These are phyloP conservation scores for Bacterosira constricta DNA, from an alignment of 108 stramenopile genomes.

Conservation along the genomic window DNA sequence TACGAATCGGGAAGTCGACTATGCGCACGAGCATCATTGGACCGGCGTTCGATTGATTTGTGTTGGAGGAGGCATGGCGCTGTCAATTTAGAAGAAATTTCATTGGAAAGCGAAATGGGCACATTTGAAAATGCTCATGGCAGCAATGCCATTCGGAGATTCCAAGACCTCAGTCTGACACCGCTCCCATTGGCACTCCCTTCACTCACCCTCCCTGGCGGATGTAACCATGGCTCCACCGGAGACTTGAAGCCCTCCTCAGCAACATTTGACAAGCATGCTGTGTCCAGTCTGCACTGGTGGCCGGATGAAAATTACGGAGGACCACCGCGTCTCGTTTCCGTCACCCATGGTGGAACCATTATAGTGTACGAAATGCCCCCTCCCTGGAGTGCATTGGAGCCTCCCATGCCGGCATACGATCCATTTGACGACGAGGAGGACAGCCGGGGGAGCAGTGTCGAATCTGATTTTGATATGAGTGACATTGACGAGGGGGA, in stretches of 20 bases:
- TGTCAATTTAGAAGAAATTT: constrained; percentile 38
- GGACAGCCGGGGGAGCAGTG: constrained; percentile 44
- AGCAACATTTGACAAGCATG: constrained; percentile 21
- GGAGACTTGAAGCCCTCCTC: neutral
- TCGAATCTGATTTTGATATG: constrained; percentile 39
- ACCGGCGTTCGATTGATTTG: constrained; percentile 56
- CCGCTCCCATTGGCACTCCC: constrained; percentile 70
- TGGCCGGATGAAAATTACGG: constrained; percentile 79
- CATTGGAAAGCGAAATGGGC: constrained; percentile 10
- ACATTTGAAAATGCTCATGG: neutral
- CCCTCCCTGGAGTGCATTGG: constrained; percentile 73
- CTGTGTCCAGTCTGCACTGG: constrained; percentile 61
- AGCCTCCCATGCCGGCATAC: constrained; percentile 74
- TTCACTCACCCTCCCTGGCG: constrained; percentile 58
- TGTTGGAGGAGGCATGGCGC: constrained; percentile 72
- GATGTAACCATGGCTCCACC: neutral
- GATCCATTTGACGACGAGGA: constrained; percentile 61
- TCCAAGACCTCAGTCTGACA: constrained; percentile 66
- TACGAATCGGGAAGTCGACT: constrained; percentile 70
- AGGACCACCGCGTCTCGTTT: constrained; percentile 69
- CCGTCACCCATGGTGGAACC: constrained; percentile 57
- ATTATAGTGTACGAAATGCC: constrained; percentile 80
- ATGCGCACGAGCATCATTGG: constrained; percentile 53
- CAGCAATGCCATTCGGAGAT: constrained; percentile 19
- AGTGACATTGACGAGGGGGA: constrained; percentile 21